These are phyloP conservation scores for Populus nigra DNA, from an alignment of 345 rosid genomes.

Conservation along the genomic window DNA sequence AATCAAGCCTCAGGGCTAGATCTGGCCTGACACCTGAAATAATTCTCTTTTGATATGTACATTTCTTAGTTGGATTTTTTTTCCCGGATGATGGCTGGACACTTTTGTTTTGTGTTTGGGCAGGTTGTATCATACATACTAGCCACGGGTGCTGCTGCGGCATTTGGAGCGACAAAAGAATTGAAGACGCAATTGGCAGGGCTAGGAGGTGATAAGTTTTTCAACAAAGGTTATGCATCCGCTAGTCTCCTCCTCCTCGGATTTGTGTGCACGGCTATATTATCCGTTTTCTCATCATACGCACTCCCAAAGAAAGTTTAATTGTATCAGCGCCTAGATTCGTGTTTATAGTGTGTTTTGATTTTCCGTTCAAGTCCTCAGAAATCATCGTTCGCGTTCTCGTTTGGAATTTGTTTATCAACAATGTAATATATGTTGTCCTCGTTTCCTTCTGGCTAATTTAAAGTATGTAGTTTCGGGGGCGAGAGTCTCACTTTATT, in stretches of 20 bases:
- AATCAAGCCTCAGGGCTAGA: too few species aligned
- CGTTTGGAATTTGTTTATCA: too few species aligned
- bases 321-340: not conserved
- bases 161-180: conserved; percentile 52
- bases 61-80: too few species aligned
- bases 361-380: too few species aligned
- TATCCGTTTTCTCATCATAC: conserved; percentile 51
- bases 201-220: conserved; percentile 33
- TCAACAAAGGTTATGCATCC: conserved; percentile 46
- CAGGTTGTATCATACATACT: conserved; percentile 44
- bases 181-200: conserved; percentile 24
- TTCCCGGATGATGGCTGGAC: not conserved
- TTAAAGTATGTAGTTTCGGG: too few species aligned
- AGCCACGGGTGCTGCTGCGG: conserved; percentile 58
- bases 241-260: conserved; percentile 51
- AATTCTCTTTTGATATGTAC: too few species aligned
- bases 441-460: too few species aligned
- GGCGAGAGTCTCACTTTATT: too few species aligned
- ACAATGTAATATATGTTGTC: too few species aligned
- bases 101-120: not conserved
- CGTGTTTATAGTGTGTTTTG: too few species aligned
- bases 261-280: conserved; percentile 43
- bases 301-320: conserved; percentile 37
- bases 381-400: too few species aligned
- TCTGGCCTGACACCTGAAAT: too few species aligned